These are phyloP conservation scores for Mangifera indica DNA, from an alignment of 345 rosid species.

Conservation along the genomic window DNA sequence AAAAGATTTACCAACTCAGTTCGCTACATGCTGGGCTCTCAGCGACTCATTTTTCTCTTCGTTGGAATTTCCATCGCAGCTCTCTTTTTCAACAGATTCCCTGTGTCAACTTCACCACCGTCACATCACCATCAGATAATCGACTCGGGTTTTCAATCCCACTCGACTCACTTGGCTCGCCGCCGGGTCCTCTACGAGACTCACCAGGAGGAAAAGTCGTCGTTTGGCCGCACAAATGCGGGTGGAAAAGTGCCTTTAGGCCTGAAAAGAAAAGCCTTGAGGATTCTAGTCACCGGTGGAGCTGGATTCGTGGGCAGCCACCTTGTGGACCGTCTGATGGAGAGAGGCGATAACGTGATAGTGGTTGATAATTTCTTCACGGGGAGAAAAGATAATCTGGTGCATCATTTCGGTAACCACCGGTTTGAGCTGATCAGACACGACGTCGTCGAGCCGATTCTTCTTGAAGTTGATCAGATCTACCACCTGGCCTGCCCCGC, in stretches of 20 bases:
- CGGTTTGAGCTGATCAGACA: slow-evolving; percentile 76
- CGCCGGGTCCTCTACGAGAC: slow-evolving; percentile 33
- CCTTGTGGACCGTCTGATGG: slow-evolving; percentile 81
- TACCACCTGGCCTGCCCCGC: slow-evolving; percentile 91
- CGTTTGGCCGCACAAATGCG: background rate
- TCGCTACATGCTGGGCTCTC: slow-evolving; percentile 49
- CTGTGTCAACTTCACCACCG: slow-evolving; percentile 23
- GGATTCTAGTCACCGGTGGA: slow-evolving; percentile 80
- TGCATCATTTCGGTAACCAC: slow-evolving; percentile 72
- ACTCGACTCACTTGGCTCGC: slow-evolving; percentile 20
- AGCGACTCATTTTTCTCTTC: slow-evolving; percentile 53
- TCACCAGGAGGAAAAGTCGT: background rate
- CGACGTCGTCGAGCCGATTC: slow-evolving; percentile 79
- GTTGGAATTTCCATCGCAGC: slow-evolving; percentile 60
- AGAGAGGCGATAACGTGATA: slow-evolving; percentile 72
- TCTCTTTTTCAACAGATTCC: slow-evolving; percentile 52
- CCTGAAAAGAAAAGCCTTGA: slow-evolving; percentile 46
- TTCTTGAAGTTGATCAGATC: slow-evolving; percentile 88
- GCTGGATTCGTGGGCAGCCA: slow-evolving; percentile 92
- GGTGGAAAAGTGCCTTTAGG: slow-evolving; percentile 60
- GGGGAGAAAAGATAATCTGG: slow-evolving; percentile 66
- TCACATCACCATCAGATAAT: slow-evolving; percentile 3
- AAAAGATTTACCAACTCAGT: slow-evolving; percentile 24
- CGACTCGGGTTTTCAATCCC: slow-evolving; percentile 22
- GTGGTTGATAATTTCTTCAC: slow-evolving; percentile 82